Evolutionary conservation across 2,329 filamentous ascomycete genomes (phyloP).

Genomic region (Orbilia oligospora): DNA sequence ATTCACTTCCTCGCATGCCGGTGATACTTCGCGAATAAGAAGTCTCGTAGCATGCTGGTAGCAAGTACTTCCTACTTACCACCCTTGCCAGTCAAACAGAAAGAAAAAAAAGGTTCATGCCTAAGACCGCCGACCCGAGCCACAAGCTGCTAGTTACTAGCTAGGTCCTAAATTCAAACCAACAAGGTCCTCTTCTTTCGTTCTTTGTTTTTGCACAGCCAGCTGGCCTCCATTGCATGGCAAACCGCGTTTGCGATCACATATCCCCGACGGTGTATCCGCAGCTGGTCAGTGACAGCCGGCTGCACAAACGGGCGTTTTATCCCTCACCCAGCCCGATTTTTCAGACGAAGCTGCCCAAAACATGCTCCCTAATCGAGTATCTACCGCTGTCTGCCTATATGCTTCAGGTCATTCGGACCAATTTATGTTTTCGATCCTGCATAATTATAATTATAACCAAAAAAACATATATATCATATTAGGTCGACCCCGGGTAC

Average conservation of each 20-base stretch:
- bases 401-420: constrained; percentile 37
- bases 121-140: constrained; percentile 40
- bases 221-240: constrained; percentile 23
- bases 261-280: constrained; percentile 52
- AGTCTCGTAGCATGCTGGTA: constrained; percentile 15
- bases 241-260: constrained; percentile 40
- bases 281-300: constrained; percentile 35
- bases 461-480: constrained; percentile 10
- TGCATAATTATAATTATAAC: too few species aligned
- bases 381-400: constrained; percentile 46
- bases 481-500: too few species aligned
- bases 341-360: constrained; percentile 25
- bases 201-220: constrained; percentile 42
- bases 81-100: constrained; percentile 20
- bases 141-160: constrained; percentile 41
- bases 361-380: constrained; percentile 9
- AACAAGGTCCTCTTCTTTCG: background rate
- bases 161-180: background rate
- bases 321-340: constrained; percentile 48
- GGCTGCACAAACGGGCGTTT: constrained; percentile 54
- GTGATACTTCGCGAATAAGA: constrained; percentile 44
- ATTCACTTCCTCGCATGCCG: constrained; percentile 34
- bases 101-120: constrained; percentile 40
- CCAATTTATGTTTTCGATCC: constrained; percentile 35
- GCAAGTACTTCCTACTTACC: too few species aligned